A percentile compares a stretch with the other conserved stretches of the same genome.
These are phyloP conservation scores for Neotropicomus parvogracilis DNA, from an alignment of 1,284 basidiomycete genomes.

Conservation along the genomic window DNA sequence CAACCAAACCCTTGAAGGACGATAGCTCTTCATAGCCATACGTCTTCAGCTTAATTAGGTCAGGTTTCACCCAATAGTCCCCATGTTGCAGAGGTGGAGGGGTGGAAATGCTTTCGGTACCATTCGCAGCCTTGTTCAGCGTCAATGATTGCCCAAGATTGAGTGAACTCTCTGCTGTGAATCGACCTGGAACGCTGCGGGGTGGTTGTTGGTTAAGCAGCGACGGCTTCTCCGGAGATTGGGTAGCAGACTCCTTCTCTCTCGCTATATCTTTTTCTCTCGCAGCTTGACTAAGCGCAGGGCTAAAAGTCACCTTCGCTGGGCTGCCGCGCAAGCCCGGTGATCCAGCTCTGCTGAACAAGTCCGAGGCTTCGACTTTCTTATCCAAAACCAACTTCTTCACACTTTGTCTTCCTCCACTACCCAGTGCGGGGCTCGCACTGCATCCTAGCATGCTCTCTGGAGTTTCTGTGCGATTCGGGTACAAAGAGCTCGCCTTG, in stretches of 20 bases:
- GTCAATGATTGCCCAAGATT: constrained; percentile 26
- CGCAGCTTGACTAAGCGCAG: constrained; percentile 66
- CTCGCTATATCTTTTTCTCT: constrained; percentile 70
- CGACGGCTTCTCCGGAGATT: constrained; percentile 26
- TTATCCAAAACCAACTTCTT: constrained; percentile 93
- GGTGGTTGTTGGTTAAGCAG: constrained; percentile 39
- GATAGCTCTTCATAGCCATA: constrained; percentile 71
- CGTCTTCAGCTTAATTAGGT: constrained; percentile 66
- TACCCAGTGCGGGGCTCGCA: constrained; percentile 69
- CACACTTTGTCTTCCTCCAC: constrained; percentile 76
- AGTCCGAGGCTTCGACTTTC: constrained; percentile 67
- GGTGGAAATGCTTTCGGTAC: constrained; percentile 36
- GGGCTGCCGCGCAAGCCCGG: constrained; percentile 39
- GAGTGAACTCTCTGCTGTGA: constrained; percentile 43
- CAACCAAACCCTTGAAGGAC: constrained; percentile 71
- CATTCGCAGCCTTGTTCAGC: constrained; percentile 22
- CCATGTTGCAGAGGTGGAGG: constrained; percentile 59
- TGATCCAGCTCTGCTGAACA: constrained; percentile 57
- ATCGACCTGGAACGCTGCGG: constrained; percentile 45
- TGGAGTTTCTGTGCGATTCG: constrained; percentile 48
- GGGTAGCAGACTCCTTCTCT: constrained; percentile 51
- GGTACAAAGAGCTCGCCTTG: constrained; percentile 48
- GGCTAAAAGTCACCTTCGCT: constrained; percentile 65
- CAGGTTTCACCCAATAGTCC: constrained; percentile 86
- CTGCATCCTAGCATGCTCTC: constrained; percentile 55